phyloP scores from a whole-genome alignment of 2,329 filamentous ascomycete genomes.

The Madurella fahalii region DNA sequence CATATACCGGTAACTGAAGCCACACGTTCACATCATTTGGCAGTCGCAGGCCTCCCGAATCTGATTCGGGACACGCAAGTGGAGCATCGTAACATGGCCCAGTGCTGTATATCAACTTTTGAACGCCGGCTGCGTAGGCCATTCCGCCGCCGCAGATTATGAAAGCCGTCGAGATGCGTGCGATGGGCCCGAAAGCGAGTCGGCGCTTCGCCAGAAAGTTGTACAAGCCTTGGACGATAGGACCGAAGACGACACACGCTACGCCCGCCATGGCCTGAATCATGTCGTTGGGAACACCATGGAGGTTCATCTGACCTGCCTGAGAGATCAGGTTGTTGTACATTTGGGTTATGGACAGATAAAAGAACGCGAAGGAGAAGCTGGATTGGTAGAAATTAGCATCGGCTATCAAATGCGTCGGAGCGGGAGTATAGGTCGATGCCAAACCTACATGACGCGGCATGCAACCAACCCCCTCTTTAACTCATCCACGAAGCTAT shows the following conservation, averaged over 20 bases:
- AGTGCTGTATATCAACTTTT: constrained; percentile 45
- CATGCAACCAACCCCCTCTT: constrained; percentile 50
- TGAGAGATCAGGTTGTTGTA: constrained; percentile 54
- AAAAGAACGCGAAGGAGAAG: constrained; percentile 52
- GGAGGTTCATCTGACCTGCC: constrained; percentile 44
- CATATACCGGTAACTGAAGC: constrained; percentile 41
- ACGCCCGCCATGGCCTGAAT: constrained; percentile 45
- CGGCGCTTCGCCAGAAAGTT: constrained; percentile 39
- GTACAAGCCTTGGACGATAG: constrained; percentile 45
- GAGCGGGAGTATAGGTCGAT: not conserved
- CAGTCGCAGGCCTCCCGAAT: constrained; percentile 25
- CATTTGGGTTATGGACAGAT: constrained; percentile 55
- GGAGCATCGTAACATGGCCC: constrained; percentile 42
- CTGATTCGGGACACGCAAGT: constrained; percentile 26
- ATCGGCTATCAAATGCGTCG: not conserved
- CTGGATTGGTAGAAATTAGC: constrained; percentile 3
- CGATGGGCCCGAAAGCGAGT: constrained; percentile 46
- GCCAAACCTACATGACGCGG: constrained; percentile 47
- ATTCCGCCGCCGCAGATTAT: constrained; percentile 41
- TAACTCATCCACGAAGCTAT: constrained; percentile 60
- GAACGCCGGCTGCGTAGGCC: constrained; percentile 47
- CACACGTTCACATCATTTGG: constrained; percentile 42
- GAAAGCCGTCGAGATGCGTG: constrained; percentile 42
- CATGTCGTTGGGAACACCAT: constrained; percentile 50
- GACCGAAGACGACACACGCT: constrained; percentile 45